Conservation (phyloP, 176 grass and related monocot species). For the Aechmea fasciata region DNA sequence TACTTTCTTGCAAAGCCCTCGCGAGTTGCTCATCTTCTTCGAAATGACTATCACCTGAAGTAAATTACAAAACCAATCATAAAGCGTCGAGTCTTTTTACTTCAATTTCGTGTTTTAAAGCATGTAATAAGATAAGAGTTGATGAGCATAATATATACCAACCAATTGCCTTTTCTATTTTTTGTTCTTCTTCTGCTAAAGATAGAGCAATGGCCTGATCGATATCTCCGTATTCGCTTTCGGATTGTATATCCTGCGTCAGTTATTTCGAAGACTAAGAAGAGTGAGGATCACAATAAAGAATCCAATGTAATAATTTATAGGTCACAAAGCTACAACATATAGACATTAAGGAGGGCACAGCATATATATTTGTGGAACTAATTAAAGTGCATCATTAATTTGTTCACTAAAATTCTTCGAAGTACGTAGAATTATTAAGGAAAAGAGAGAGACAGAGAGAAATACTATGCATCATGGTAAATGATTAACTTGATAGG, state of each 20-base stretch:
- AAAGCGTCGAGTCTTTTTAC: slow-evolving; percentile 2
- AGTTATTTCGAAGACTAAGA: slow-evolving; percentile 14
- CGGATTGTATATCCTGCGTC: slow-evolving; percentile 43
- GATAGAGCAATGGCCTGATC: slow-evolving; percentile 91
- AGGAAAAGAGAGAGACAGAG: too few relatives aligned
- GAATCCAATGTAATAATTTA: neutral
- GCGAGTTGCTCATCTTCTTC: slow-evolving; percentile 96
- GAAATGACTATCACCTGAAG: slow-evolving; percentile 51
- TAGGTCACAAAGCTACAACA: neutral
- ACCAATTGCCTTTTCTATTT: slow-evolving; percentile 54
- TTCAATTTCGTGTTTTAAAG: slow-evolving; percentile 3
- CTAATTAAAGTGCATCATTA: too few relatives aligned
- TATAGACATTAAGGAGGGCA: too few relatives aligned
- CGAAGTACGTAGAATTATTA: too few relatives aligned
- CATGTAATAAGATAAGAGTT: neutral
- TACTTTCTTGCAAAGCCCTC: slow-evolving; percentile 94
- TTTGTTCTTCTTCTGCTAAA: slow-evolving; percentile 72
- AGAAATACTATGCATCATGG: too few relatives aligned
- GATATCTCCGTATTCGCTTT: slow-evolving; percentile 84
- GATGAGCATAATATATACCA: slow-evolving; percentile 32
- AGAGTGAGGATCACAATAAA: neutral
- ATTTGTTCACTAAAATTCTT: too few relatives aligned
- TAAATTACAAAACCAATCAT: slow-evolving; percentile 12
- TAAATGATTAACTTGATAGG: too few relatives aligned
- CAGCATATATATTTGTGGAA: too few relatives aligned